phyloP scores from a whole-genome alignment of 2,329 filamentous ascomycete species.

The Tolypocladium inflatum region DNA sequence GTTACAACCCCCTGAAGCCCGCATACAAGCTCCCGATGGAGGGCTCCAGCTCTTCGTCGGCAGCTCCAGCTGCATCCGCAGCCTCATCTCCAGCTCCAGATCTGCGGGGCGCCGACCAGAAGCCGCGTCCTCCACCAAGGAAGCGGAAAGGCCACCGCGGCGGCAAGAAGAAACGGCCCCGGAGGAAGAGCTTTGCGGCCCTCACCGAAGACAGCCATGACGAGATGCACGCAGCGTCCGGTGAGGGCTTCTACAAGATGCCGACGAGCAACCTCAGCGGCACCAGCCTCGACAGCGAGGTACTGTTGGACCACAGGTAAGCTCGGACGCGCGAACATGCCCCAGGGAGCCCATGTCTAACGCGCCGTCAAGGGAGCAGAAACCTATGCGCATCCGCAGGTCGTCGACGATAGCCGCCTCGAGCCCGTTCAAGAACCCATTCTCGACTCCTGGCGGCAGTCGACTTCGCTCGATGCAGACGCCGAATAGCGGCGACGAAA shows the following conservation, averaged over 20 bases:
- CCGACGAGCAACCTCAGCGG: constrained; percentile 57
- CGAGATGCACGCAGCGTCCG: constrained; percentile 21
- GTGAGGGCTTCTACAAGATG: constrained; percentile 39
- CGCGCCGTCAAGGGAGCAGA: constrained; percentile 39
- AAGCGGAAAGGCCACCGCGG: constrained; percentile 64
- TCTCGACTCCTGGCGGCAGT: constrained; percentile 17
- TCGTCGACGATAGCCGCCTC: constrained; percentile 35
- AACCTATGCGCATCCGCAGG: constrained; percentile 54
- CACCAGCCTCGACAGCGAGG: constrained; percentile 84
- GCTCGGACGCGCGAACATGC: constrained; percentile 5
- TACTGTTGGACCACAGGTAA: constrained; percentile 76
- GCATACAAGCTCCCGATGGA: not conserved
- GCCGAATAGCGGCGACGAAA: constrained; percentile 36
- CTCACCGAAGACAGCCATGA: constrained; percentile 44
- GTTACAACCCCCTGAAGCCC: not conserved
- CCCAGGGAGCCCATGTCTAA: not conserved
- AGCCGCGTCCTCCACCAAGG: constrained; percentile 26
- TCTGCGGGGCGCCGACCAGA: constrained; percentile 4
- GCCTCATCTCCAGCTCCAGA: constrained; percentile 1
- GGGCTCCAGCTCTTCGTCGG: constrained; percentile 1
- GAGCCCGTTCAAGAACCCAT: constrained; percentile 25
- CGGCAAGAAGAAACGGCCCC: constrained; percentile 66
- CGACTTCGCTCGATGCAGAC: constrained; percentile 25
- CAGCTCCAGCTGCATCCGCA: constrained; percentile 3
- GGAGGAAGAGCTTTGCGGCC: constrained; percentile 72